A percentile compares a stretch with the other conserved stretches of the same genome.
Conservation (phyloP, 1,284 basidiomycete genomes). For the Volvariella volvacea region DNA sequence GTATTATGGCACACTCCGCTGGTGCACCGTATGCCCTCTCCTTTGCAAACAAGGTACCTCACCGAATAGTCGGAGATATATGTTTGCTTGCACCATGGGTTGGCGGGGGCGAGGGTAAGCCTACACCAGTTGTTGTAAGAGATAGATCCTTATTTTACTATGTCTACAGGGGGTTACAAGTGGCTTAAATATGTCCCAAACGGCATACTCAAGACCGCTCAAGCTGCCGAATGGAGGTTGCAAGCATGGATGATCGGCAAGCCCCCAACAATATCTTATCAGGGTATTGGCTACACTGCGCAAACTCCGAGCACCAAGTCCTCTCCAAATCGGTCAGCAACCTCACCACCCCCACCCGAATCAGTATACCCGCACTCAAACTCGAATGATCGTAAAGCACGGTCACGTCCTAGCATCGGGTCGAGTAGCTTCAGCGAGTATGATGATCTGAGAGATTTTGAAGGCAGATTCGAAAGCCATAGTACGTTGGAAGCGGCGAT, state of each 20-base stretch:
- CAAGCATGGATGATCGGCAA: conserved; percentile 97
- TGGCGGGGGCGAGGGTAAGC: conserved; percentile 79
- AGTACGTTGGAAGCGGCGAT: conserved; percentile 54
- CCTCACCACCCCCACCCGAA: conserved; percentile 19
- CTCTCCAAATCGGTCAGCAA: conserved; percentile 17
- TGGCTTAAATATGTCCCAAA: conserved; percentile 97
- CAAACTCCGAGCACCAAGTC: conserved; percentile 25
- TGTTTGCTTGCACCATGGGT: conserved; percentile 98
- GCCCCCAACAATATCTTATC: conserved; percentile 73
- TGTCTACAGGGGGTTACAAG: conserved; percentile 68
- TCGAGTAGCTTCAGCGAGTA: conserved; percentile 75
- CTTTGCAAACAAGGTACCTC: conserved; percentile 67
- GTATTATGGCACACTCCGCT: conserved; percentile 94
- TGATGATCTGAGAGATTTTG: conserved; percentile 77
- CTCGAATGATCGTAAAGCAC: conserved; percentile 23
- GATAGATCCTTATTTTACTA: conserved; percentile 3
- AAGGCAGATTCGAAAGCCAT: conserved; percentile 73
- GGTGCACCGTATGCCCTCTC: conserved; percentile 93
- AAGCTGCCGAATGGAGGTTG: conserved; percentile 95
- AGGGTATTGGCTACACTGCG: conserved; percentile 73
- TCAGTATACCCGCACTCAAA: conserved; percentile 22
- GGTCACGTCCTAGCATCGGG: conserved; percentile 50
- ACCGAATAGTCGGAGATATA: conserved; percentile 78
- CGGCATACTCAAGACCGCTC: conserved; percentile 88
- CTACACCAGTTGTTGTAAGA: conserved; percentile 3